Evolutionary conservation across 2,329 filamentous ascomycete genomes (phyloP).

Genomic region (Aphanoascus verrucosus): DNA sequence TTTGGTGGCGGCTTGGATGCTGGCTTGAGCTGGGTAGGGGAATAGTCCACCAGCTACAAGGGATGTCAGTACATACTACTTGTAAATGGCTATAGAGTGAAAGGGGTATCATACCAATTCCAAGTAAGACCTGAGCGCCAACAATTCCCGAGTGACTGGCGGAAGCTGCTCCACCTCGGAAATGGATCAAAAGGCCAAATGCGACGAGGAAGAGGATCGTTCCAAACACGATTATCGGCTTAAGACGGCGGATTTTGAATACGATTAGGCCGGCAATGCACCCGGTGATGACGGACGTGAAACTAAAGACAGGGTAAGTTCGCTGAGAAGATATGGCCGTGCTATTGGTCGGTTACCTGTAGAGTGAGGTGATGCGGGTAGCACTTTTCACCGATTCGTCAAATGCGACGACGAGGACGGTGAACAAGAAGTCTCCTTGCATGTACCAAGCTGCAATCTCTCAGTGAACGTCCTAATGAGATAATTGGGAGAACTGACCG

Average conservation of each 20-base stretch:
- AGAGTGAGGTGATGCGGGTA: constrained; percentile 50
- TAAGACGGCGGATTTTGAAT: constrained; percentile 48
- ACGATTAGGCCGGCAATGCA: constrained; percentile 48
- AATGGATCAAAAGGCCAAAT: constrained; percentile 54
- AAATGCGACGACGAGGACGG: constrained; percentile 51
- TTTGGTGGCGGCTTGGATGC: constrained; percentile 41
- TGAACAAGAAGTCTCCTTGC: constrained; percentile 55
- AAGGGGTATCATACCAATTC: constrained; percentile 36
- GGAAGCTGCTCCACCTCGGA: constrained; percentile 42
- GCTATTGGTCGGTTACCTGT: constrained; percentile 29
- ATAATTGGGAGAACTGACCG: constrained; percentile 19
- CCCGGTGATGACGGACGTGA: constrained; percentile 48
- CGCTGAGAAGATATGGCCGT: too few species aligned
- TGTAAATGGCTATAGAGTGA: not conserved
- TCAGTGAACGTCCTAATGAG: not conserved
- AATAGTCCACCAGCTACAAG: constrained; percentile 48
- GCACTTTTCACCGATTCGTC: constrained; percentile 47
- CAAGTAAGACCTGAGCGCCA: constrained; percentile 52
- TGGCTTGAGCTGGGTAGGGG: constrained; percentile 42
- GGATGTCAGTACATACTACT: not conserved
- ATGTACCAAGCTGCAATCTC: constrained; percentile 43
- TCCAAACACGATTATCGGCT: constrained; percentile 52
- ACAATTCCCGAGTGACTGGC: constrained; percentile 47
- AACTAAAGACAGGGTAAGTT: constrained; percentile 21
- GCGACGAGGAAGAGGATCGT: constrained; percentile 53